phyloP scores from a whole-genome alignment of 352 stramenopile species.

The Phytophthora pini region DNA sequence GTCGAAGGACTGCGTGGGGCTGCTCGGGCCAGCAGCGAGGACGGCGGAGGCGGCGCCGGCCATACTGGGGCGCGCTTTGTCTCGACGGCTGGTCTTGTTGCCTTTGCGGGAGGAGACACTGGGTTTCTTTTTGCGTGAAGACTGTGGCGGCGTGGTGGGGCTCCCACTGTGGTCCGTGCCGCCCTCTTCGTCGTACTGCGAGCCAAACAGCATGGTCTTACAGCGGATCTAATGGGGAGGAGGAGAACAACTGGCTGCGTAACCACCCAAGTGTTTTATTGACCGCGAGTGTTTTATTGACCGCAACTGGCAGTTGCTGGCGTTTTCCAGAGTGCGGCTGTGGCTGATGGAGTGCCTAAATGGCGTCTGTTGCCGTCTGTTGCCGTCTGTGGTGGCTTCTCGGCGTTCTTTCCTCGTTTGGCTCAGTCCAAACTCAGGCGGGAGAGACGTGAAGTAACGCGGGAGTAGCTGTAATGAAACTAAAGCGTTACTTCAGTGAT shows the following conservation, averaged over 20 bases:
- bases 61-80: slow-evolving; percentile 25
- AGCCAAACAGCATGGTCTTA: slow-evolving; percentile 50
- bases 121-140: slow-evolving; percentile 45
- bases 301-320: slow-evolving; percentile 5
- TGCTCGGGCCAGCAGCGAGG: slow-evolving; percentile 22
- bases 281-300: slow-evolving; percentile 11
- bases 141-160: slow-evolving; percentile 40
- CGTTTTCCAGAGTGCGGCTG: slow-evolving; percentile 17
- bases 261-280: slow-evolving; percentile 11
- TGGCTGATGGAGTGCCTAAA: slow-evolving; percentile 7
- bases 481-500: not conserved
- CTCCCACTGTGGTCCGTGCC: slow-evolving; percentile 45
- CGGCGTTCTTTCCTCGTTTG: slow-evolving; percentile 31
- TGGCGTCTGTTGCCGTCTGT: too few relatives aligned
- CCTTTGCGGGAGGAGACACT: slow-evolving; percentile 14
- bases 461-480: slow-evolving; percentile 3
- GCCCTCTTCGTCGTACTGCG: slow-evolving; percentile 60
- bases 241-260: slow-evolving; percentile 10
- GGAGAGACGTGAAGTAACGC: slow-evolving; percentile 21
- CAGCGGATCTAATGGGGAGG: slow-evolving; percentile 10
- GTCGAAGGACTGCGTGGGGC: slow-evolving; percentile 39
- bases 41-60: slow-evolving; percentile 25
- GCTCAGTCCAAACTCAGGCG: slow-evolving; percentile 29
- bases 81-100: slow-evolving; percentile 20
- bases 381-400: slow-evolving; percentile 4